Conservation (phyloP, 805 yeast genomes). For the Hemisphaericaspora nanyangensis region DNA sequence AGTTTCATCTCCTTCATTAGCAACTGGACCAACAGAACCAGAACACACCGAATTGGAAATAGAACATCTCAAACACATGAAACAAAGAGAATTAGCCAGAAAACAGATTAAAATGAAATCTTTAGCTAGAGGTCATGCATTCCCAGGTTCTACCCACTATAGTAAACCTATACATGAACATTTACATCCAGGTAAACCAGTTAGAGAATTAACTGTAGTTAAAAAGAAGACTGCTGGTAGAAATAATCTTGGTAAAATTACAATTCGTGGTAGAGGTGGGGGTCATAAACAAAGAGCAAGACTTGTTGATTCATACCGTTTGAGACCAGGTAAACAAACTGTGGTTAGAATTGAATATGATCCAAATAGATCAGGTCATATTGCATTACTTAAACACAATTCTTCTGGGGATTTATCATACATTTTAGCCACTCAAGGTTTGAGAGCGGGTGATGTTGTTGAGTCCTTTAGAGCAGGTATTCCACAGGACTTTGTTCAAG, state of each 20-base stretch:
- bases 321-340: slow-evolving; percentile 63
- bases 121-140: slow-evolving; percentile 64
- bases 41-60: slow-evolving; percentile 71
- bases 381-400: slow-evolving; percentile 74
- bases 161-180: slow-evolving; percentile 84
- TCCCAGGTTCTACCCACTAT: slow-evolving; percentile 88
- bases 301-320: slow-evolving; percentile 71
- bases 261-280: slow-evolving; percentile 95
- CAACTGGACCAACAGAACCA: background rate
- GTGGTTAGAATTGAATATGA: slow-evolving; percentile 92
- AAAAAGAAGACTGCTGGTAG: slow-evolving; percentile 79
- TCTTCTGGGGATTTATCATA: slow-evolving; percentile 65
- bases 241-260: slow-evolving; percentile 81
- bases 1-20: background rate
- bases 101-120: slow-evolving; percentile 69
- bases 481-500: slow-evolving; percentile 65
- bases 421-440: slow-evolving; percentile 86
- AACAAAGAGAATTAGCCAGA: slow-evolving; percentile 70
- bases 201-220: slow-evolving; percentile 68
- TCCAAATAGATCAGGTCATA: slow-evolving; percentile 90
- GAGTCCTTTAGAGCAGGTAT: slow-evolving; percentile 89
- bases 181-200: slow-evolving; percentile 81
- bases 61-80: slow-evolving; percentile 67
- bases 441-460: slow-evolving; percentile 87
- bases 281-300: slow-evolving; percentile 90